Conservation (phyloP, 768 basidiomycete species). For the Boletus patriciae region DNA sequence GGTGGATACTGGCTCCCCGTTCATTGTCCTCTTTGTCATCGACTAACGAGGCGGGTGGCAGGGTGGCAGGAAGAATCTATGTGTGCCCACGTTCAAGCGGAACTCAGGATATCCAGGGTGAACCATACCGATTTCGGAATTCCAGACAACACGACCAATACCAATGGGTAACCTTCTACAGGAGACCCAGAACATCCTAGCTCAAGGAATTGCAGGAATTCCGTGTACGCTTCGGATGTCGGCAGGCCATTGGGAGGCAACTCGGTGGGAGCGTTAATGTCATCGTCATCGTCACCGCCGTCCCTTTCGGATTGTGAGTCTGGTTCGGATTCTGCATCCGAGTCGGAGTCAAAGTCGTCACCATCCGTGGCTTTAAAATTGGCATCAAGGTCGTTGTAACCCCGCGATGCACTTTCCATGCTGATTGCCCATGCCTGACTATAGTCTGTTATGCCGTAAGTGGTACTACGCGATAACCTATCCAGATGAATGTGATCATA, state of each 20-base stretch:
- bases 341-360: slow-evolving; percentile 33
- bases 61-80: slow-evolving; percentile 23
- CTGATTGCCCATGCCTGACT: slow-evolving; percentile 59
- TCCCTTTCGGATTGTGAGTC: slow-evolving; percentile 20
- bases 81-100: background rate
- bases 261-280: slow-evolving; percentile 23
- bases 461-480: background rate
- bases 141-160: slow-evolving; percentile 80
- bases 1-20: slow-evolving; percentile 13
- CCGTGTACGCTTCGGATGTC: slow-evolving; percentile 53
- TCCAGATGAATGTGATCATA: slow-evolving; percentile 24
- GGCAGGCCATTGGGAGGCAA: background rate
- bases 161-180: slow-evolving; percentile 74
- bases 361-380: slow-evolving; percentile 19
- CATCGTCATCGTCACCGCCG: slow-evolving; percentile 36
- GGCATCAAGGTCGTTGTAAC: slow-evolving; percentile 32
- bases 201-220: slow-evolving; percentile 79
- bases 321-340: slow-evolving; percentile 32
- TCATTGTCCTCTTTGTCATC: background rate
- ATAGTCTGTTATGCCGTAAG: slow-evolving; percentile 46
- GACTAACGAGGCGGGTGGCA: slow-evolving; percentile 10
- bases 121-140: slow-evolving; percentile 63
- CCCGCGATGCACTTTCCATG: slow-evolving; percentile 8
- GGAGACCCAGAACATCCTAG: slow-evolving; percentile 80
- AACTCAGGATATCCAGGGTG: background rate